phyloP scores from a whole-genome alignment of 768 basidiomycete genomes.

The Piloderma croceum region DNA sequence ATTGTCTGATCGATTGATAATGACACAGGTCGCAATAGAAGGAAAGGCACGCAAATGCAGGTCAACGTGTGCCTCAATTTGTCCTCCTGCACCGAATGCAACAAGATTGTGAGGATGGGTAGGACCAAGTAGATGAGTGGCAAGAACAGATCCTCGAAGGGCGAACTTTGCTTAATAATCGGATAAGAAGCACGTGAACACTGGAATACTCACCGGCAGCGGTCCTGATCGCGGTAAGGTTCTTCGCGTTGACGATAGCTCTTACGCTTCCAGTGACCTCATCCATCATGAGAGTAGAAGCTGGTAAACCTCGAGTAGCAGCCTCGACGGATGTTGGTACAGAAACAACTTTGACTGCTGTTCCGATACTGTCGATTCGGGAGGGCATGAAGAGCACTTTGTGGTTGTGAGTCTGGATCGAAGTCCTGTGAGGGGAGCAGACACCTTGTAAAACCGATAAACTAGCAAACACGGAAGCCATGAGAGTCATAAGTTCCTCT shows the following conservation, averaged over 20 bases:
- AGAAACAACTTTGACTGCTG: slow-evolving; percentile 77
- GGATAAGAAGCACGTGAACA: slow-evolving; percentile 14
- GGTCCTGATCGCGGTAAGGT: slow-evolving; percentile 74
- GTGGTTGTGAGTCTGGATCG: slow-evolving; percentile 48
- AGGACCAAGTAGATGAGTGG: slow-evolving; percentile 48
- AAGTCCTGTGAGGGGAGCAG: slow-evolving; percentile 51
- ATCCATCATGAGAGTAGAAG: slow-evolving; percentile 70
- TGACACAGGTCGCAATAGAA: slow-evolving; percentile 45
- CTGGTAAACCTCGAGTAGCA: slow-evolving; percentile 60
- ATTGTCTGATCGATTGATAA: slow-evolving; percentile 59
- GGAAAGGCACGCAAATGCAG: slow-evolving; percentile 56
- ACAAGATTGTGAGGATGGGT: slow-evolving; percentile 41
- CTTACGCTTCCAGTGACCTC: slow-evolving; percentile 62
- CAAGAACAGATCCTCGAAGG: slow-evolving; percentile 58
- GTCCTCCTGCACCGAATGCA: slow-evolving; percentile 70
- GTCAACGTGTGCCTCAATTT: slow-evolving; percentile 59
- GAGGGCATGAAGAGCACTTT: slow-evolving; percentile 83
- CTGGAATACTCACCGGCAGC: slow-evolving; percentile 57
- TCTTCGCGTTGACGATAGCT: slow-evolving; percentile 73
- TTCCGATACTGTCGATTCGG: slow-evolving; percentile 44
- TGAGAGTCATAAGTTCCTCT: slow-evolving; percentile 44
- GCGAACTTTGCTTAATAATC: background rate
- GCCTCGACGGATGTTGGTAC: slow-evolving; percentile 47
- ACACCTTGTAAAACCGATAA: slow-evolving; percentile 30
- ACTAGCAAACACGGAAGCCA: slow-evolving; percentile 51